These are phyloP conservation scores for Polygonum aviculare DNA, from an alignment of 148 eudicot genomes.

Conservation along the genomic window DNA sequence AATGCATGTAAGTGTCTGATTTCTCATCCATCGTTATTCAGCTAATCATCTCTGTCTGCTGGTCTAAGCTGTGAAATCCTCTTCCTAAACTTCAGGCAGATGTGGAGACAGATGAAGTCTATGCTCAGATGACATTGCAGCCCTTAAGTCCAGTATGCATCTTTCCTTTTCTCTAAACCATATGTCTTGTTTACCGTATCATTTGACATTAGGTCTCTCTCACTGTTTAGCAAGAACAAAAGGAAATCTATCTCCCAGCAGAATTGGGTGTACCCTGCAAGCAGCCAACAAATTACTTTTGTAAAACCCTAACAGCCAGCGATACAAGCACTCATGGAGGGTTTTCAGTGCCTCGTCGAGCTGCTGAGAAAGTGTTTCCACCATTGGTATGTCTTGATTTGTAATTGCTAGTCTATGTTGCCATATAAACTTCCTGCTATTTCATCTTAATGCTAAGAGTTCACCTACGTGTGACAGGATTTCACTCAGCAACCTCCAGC, in stretches of 20 bases:
- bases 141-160: slow-evolving; percentile 50
- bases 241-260: slow-evolving; percentile 54
- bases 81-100: slow-evolving; percentile 29
- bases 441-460: slow-evolving; percentile 5
- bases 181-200: not conserved
- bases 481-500: slow-evolving; percentile 60
- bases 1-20: slow-evolving; percentile 31
- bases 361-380: slow-evolving; percentile 80
- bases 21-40: not conserved
- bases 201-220: not conserved
- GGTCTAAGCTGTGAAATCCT: slow-evolving; percentile 1
- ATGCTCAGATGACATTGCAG: slow-evolving; percentile 66
- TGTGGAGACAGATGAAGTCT: slow-evolving; percentile 52
- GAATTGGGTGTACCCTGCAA: slow-evolving; percentile 59
- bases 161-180: not conserved
- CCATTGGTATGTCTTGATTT: slow-evolving; percentile 41
- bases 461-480: slow-evolving; percentile 29
- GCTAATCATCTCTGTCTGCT: not conserved
- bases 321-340: slow-evolving; percentile 85
- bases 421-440: not conserved
- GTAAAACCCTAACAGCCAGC: slow-evolving; percentile 67
- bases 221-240: slow-evolving; percentile 51
- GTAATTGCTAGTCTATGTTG: not conserved
- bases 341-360: slow-evolving; percentile 75
- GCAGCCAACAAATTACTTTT: slow-evolving; percentile 74